Evolutionary conservation across 2,329 filamentous ascomycete species (phyloP), one percentile per base, ranked within the genome.

Genomic region (Xylaria sp.): DNA sequence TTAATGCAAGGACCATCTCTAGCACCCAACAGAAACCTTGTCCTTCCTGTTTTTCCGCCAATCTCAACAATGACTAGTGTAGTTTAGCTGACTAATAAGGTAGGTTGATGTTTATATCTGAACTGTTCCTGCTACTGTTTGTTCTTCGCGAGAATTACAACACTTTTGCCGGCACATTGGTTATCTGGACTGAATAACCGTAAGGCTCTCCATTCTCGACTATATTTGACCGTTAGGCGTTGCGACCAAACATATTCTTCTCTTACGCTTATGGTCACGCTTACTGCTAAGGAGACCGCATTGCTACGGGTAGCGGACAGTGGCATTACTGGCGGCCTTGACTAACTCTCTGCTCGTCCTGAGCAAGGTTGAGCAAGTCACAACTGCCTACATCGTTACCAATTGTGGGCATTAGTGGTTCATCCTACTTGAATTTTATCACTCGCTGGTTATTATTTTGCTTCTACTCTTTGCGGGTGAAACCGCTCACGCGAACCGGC

Each of bases 11-110:
- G 13, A 46, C 41, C 36, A 43, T 18, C 36, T 43, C 55, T 18
- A 25, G 20, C 36, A 20, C 18, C 54, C 1, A 25, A 57, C 23
- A 59, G 56, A n/a, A 46, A 9, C 36, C 31, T 28, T 6, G n/a
- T 15, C 18, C 18, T 13, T 7, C n/a, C 18, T 23, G n/a, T 59
- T 59, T 63, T 55, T 55, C 60, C 65, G 62, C 65, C 65, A 67
- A 64, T 63, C 65, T 67, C 48, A 3, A 46, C 51, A 23, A 13
- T 13, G 41, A 33, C 20, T 46, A 39, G 59, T n/a, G 20, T 23
- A 8, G 41, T 15, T 15, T 18, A 15, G 5, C 13, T 12, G 39
- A 15, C 39, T 15, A 41, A 41, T 8, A 12, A 41, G 15, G 28
- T 8, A 41, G 3, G 9, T 41, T 8, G 18, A 15, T 6, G 12